phyloP scores from a whole-genome alignment of 768 basidiomycete genomes.

The Phanerodontia chrysosporium region DNA sequence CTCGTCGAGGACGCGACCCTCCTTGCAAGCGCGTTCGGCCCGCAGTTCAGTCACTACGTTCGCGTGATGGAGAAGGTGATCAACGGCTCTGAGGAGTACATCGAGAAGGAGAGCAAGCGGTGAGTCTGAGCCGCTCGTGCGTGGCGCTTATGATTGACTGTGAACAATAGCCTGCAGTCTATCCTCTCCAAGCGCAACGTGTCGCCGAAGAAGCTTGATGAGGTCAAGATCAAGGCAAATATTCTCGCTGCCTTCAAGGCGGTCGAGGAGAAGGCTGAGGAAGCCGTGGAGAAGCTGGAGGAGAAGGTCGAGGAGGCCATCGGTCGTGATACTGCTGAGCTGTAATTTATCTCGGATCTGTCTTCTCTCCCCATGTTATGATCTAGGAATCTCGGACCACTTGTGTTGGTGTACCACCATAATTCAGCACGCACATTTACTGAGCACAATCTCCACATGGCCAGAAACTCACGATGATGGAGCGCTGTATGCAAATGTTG shows the following conservation, averaged over 20 bases:
- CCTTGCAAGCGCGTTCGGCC: slow-evolving; percentile 48
- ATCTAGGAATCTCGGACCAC: too few relatives aligned
- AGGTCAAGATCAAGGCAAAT: slow-evolving; percentile 90
- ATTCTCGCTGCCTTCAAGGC: slow-evolving; percentile 62
- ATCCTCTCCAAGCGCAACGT: slow-evolving; percentile 80
- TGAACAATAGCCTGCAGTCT: slow-evolving; percentile 42
- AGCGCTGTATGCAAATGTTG: too few relatives aligned
- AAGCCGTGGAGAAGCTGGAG: slow-evolving; percentile 26
- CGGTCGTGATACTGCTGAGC: slow-evolving; percentile 13
- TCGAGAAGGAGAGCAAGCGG: slow-evolving; percentile 85
- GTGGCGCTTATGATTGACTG: slow-evolving; percentile 13
- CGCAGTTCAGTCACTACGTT: slow-evolving; percentile 70
- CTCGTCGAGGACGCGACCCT: slow-evolving; percentile 62
- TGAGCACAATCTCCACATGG: too few relatives aligned
- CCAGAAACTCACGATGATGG: too few relatives aligned
- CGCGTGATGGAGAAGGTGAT: slow-evolving; percentile 88
- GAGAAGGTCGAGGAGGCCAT: slow-evolving; percentile 33
- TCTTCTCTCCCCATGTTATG: too few relatives aligned
- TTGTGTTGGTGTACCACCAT: too few relatives aligned
- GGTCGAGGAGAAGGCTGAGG: slow-evolving; percentile 27
- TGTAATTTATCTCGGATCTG: slow-evolving; percentile 6
- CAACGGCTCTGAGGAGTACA: slow-evolving; percentile 64
- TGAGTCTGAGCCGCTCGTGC: slow-evolving; percentile 30
- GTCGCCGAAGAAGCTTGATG: slow-evolving; percentile 77
- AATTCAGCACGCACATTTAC: too few relatives aligned